Evolutionary conservation across 139 green algal genomes (phyloP).

Genomic region (Ettlia oleoabundans): DNA sequence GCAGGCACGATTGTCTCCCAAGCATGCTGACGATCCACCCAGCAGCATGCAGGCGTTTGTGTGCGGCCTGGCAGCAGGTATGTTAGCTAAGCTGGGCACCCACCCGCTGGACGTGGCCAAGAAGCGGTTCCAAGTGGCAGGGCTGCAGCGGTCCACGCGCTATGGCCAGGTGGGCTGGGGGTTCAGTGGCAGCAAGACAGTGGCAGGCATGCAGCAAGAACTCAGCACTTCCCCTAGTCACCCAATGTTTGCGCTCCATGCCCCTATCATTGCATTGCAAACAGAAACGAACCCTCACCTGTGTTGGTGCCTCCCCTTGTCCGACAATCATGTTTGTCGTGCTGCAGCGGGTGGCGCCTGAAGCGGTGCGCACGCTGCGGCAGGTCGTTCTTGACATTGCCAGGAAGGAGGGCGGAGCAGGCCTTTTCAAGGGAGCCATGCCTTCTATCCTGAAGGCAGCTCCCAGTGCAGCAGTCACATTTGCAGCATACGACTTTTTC

Average conservation of each 20-base stretch:
- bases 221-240: too few relatives aligned
- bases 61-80: slow-evolving; percentile 81
- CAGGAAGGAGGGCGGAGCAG: slow-evolving; percentile 72
- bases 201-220: too few relatives aligned
- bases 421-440: slow-evolving; percentile 94
- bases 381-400: slow-evolving; percentile 67
- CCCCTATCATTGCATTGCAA: too few relatives aligned
- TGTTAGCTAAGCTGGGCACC: slow-evolving; percentile 86
- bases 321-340: too few relatives aligned
- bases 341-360: slow-evolving; percentile 67
- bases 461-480: slow-evolving; percentile 91
- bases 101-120: slow-evolving; percentile 98
- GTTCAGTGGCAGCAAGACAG: neutral
- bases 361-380: slow-evolving; percentile 58
- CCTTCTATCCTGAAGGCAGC: slow-evolving; percentile 95
- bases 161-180: slow-evolving; percentile 68
- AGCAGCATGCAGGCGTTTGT: slow-evolving; percentile 58
- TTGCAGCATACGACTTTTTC: slow-evolving; percentile 80
- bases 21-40: neutral
- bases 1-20: neutral
- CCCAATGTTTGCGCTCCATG: too few relatives aligned
- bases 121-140: slow-evolving; percentile 95
- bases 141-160: slow-evolving; percentile 63
- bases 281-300: too few relatives aligned
- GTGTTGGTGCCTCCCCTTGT: too few relatives aligned